These are phyloP conservation scores for Ophiocordyceps camponoti-rufipedis DNA, from an alignment of 2,329 filamentous ascomycete species.

Conservation along the genomic window DNA sequence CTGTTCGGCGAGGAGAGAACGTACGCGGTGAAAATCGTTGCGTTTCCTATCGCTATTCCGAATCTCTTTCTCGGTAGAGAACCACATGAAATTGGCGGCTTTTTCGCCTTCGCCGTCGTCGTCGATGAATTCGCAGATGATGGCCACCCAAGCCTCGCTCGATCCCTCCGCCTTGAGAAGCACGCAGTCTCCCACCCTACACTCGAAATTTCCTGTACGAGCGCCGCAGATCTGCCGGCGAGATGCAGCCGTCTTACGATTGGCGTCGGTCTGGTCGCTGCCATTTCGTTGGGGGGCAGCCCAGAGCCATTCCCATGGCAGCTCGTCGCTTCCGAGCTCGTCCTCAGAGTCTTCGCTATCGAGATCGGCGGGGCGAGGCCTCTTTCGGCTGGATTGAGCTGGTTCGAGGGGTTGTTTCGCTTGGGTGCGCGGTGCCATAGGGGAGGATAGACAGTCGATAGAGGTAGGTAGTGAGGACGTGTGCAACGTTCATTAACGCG, in stretches of 20 bases:
- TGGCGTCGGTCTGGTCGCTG: slow-evolving; percentile 11
- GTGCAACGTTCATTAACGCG: not conserved
- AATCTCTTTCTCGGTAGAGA: slow-evolving; percentile 80
- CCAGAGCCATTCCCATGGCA: slow-evolving; percentile 70
- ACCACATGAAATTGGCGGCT: slow-evolving; percentile 87
- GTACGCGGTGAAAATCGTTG: slow-evolving; percentile 56
- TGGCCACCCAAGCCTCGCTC: slow-evolving; percentile 81
- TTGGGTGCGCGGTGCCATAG: not conserved
- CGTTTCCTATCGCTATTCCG: slow-evolving; percentile 68
- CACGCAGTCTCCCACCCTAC: slow-evolving; percentile 65
- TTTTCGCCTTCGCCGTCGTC: slow-evolving; percentile 48
- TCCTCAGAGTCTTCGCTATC: slow-evolving; percentile 71
- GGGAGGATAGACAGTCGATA: too few species aligned
- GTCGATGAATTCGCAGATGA: slow-evolving; percentile 68
- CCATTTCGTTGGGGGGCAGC: slow-evolving; percentile 8
- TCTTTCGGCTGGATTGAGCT: not conserved
- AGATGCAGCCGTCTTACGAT: slow-evolving; percentile 14
- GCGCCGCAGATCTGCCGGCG: slow-evolving; percentile 54
- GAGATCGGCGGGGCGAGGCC: slow-evolving; percentile 29
- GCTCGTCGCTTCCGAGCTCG: slow-evolving; percentile 57
- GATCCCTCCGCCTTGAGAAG: slow-evolving; percentile 74
- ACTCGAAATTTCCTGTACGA: slow-evolving; percentile 64
- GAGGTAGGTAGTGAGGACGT: not conserved
- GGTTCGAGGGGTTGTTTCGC: not conserved
- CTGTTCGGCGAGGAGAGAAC: not conserved